Base-by-base conservation (phyloP, 2,329 filamentous ascomycete genomes). In the Aspergillus fructus region DNA sequence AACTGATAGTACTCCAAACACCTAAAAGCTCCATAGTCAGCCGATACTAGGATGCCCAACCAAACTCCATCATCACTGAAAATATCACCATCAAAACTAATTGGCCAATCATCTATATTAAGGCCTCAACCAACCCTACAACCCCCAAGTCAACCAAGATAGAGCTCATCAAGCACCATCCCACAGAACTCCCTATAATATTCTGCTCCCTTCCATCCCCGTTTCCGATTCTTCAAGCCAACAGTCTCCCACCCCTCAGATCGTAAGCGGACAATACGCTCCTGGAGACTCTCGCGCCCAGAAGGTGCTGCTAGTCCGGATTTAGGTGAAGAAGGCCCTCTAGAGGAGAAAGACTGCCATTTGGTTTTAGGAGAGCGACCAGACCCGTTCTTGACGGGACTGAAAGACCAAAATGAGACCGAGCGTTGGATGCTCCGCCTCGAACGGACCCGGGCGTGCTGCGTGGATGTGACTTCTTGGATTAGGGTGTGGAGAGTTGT, bases 381-480 rank as follows among this genome's bases (percentile, higher is more conserved):
- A 5, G 55, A 52, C 2, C 42, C 15, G 3, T 59, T 40, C 8
- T 53, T 40, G 6, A 69, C 51, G 3, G 70, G 68, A 19, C 63
- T 68, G 42, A 77, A 77, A 19, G 66, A 75, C 75, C 75, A 77
- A 55, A 76, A 77, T 1, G 75, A 77, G 2, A 64, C 65, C 5
- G 70, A 66, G 2, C 71, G 73, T 5, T 63, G 62, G 50, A 70
- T 59, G 15, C 50, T 63, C 49, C 64, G 42, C 1, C 51, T 69
- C 3, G 66, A 66, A 30, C 60, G 51, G 55, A 65, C 53, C 27
- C 66, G 66, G 43, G 65, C 37, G 19, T 64, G 56, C 56, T 73
- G 71, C 2, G 69, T 23, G 8, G 66, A 56, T 2, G 49, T 52
- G n/a, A 69, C 59, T 2, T 67, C 60, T 3, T 64, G 62, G 4